Evolutionary conservation across 2,329 filamentous ascomycete species (phyloP).

Genomic region (Paecilomyces dactylethromorphus): DNA sequence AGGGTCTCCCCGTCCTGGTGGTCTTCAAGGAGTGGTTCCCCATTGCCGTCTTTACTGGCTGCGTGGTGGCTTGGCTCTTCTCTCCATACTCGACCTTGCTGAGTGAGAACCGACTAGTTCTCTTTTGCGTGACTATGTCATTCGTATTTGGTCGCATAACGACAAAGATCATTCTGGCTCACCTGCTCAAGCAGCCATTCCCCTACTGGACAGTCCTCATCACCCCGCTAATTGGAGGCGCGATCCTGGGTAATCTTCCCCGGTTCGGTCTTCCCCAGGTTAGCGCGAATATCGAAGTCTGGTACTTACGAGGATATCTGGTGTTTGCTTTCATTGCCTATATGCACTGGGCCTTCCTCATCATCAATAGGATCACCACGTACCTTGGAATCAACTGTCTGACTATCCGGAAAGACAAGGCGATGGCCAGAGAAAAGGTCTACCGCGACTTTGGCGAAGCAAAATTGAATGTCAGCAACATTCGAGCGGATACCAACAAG

Average conservation of each 20-base stretch:
- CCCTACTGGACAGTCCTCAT: constrained; percentile 95
- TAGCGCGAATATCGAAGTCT: constrained; percentile 60
- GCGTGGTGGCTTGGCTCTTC: constrained; percentile 77
- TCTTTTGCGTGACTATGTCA: constrained; percentile 91
- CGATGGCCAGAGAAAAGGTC: constrained; percentile 24
- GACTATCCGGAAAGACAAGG: constrained; percentile 57
- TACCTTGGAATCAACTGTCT: constrained; percentile 92
- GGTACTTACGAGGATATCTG: constrained; percentile 80
- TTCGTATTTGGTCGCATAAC: constrained; percentile 98
- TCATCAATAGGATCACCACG: constrained; percentile 84
- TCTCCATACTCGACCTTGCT: constrained; percentile 80
- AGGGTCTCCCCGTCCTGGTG: constrained; percentile 68
- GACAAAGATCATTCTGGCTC: constrained; percentile 96
- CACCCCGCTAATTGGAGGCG: constrained; percentile 77
- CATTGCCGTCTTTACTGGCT: constrained; percentile 71
- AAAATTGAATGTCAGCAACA: constrained; percentile 3
- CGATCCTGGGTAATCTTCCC: constrained; percentile 75
- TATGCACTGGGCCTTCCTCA: constrained; percentile 84
- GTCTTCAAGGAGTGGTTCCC: constrained; percentile 93
- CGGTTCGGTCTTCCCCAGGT: constrained; percentile 64
- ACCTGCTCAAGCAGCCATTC: constrained; percentile 88
- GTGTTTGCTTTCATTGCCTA: constrained; percentile 79
- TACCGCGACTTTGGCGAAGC: constrained; percentile 29
- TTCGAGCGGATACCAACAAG: not conserved
- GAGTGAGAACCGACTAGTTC: constrained; percentile 75